Evolutionary conservation across 306 rosid genomes (phyloP), one percentile per base, ranked within the genome.

Genomic region (Quillaja saponaria): DNA sequence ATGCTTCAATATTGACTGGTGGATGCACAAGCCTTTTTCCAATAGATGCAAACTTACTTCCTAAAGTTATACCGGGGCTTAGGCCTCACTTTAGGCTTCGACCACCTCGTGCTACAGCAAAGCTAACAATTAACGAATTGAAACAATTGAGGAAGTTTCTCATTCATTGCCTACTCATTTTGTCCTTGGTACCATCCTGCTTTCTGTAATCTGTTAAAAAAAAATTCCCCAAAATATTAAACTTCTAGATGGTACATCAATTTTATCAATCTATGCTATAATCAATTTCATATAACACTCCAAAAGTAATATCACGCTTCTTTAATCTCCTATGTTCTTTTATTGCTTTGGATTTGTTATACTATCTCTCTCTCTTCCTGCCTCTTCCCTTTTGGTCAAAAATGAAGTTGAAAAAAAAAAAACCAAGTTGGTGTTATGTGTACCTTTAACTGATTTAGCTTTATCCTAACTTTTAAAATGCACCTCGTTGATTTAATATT

Each of bases 21-120:
- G 97, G 97, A 79, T 78, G 88, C 81, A 65, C 80, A 90, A 83
- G 69, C 97, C 97, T 70, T 80, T n/a, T 90, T 66, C 97, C 97
- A 0, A 87, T 90, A 17, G 97, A 90, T 81, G 97, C 89, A 11
- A 96, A 90, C 71, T 71, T 87, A 76, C 96, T 90, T 64, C 87
- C 87, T 13, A 85, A 83, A 80, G 78, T 68, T 67, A 80, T 90
- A 83, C 84, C 86, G 55, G 96, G 91, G 57, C 85, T 79, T 67
- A 69, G 68, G 74, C 72, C 78, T 48, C 96, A 96, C 31, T 58
- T 72, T 65, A 81, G 97, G 80, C 81, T 82, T 44, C 78, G 81
- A 56, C 96, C 87, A 42, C 87, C 89, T 34, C 40, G 57, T 54
- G n/a, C 77, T 77, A 68, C 74, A 47, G 62, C 75, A 59, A 76